phyloP scores from a whole-genome alignment of 2,329 filamentous ascomycete species.

The Penicillium janthinellum region DNA sequence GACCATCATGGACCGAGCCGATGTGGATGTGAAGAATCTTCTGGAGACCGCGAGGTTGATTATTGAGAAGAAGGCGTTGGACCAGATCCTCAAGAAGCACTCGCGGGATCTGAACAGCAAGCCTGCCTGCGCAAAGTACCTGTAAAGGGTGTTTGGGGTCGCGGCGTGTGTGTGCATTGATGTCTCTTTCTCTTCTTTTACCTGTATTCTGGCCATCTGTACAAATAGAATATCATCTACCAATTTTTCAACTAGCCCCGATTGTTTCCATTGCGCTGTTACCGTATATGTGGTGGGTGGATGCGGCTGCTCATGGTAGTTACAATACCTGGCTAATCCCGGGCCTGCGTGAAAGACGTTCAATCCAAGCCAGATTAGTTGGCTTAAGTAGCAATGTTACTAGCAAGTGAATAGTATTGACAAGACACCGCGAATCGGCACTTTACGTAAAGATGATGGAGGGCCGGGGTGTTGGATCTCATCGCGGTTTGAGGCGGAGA shows the following conservation, averaged over 20 bases:
- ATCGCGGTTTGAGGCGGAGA: slow-evolving; percentile 23
- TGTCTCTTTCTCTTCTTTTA: slow-evolving; percentile 12
- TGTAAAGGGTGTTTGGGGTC: slow-evolving; percentile 15
- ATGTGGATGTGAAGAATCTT: slow-evolving; percentile 95
- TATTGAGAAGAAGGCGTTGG: slow-evolving; percentile 79
- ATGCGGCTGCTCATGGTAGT: neutral
- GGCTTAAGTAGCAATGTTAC: neutral
- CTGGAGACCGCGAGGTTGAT: slow-evolving; percentile 82
- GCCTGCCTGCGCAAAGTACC: slow-evolving; percentile 39
- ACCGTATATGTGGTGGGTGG: neutral
- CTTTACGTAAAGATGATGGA: slow-evolving; percentile 3
- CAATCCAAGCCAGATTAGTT: neutral
- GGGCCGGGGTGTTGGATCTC: neutral
- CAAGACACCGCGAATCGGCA: neutral
- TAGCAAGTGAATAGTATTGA: neutral
- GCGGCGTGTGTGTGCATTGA: slow-evolving; percentile 9
- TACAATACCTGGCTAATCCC: neutral
- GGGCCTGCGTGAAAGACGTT: neutral
- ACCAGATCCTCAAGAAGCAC: slow-evolving; percentile 72
- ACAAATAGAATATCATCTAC: slow-evolving; percentile 35
- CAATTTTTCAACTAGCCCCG: neutral
- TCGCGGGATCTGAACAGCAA: slow-evolving; percentile 43
- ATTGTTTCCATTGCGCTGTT: neutral
- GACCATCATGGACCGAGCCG: slow-evolving; percentile 67
- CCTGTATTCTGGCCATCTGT: slow-evolving; percentile 29